Evolutionary conservation across 805 yeast genomes (phyloP), one percentile per base, ranked within the genome.

Genomic region (Isabelozyma gotoi): DNA sequence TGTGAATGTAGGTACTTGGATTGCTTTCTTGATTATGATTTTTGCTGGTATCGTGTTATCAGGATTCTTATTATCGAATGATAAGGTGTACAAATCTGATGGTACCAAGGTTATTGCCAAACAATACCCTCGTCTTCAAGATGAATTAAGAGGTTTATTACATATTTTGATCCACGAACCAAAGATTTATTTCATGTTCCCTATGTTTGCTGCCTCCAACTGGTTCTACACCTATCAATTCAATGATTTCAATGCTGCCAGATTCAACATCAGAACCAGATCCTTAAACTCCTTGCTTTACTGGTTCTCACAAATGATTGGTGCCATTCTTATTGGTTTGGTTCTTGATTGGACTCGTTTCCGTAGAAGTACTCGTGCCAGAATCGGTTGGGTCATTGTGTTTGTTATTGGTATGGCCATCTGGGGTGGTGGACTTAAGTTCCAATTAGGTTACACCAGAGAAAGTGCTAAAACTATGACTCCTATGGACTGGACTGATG

Each of bases 211-310:
- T 50, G 72, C 82, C 20, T 78, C 85, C 31, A 81, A 81, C 67
- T 81, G 82, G 82, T 81, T 80, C 66, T 80, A 80, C 68, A 77
- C 85, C 37, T 81, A 81, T 60, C 84, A 81, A 62, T 80, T 77
- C 54, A 79, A 80, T 57, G 80, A 76, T 45, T 68, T 74, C 60
- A 81, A 81, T 56, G 77, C 75, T 33, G 77, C 76, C 16, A 65
- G 76, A 39, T 81, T 81, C 63, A 79, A 75, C 52, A 60, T 80
- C 46, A 71, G 85, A 59, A 78, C 86, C 16, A 71, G 86, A 51
- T 77, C 85, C 3, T 71, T 81, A 55, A 81, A 81, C 65, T 77
- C 81, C 15, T 66, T 80, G 39, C 71, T 81, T 38, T 82, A 80
- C 63, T 82, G 85, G 84, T 58, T 76, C 40, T 61, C 77, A 41